Evolutionary conservation across 257 asterid genomes (phyloP), one percentile per base, ranked within the genome.

Genomic region (Nicotiana benthamiana): DNA sequence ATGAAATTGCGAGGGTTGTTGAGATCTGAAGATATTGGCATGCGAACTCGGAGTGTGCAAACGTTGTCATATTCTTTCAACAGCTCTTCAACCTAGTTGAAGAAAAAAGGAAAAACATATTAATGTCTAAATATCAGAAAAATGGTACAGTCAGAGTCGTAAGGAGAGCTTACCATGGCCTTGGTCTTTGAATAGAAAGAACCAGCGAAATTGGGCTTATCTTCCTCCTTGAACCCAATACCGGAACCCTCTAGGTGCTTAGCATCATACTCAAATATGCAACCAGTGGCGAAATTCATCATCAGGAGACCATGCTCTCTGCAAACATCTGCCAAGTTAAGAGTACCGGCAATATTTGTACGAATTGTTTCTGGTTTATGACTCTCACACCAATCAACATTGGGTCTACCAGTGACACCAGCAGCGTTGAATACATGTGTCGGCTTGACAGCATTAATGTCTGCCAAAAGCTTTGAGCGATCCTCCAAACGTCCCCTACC

Each of bases 161-260:
- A 46, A 61, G 16, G 48, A 24, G 59, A 22, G 79, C 30, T 82
- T 82, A 82, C 84, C 84, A 82, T 82, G 68, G 84, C 84, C 79
- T 82, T 82, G 65, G 84, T 82, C 78, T 82, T 82, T 20, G 84
- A 82, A 82, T 82, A 82, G 84, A 82, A 82, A 75, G 84, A 82
- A 34, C 81, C 84, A 10, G 40, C 51, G 62, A 82, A 82, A 63
- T 82, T 82, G 78, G 84, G 81, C 12, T 18, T 76, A 26, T 82
- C 84, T 52, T 82, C 79, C 70, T 82, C 84, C 64, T 82, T 82
- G 81, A 82, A 82, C 27, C 84, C 84, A 52, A 82, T 82, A 60
- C 84, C 81, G 3, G 84, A 76, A 22, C 84, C 84, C 36, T 62
- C 43, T 10, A 79, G 84, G 48, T 82, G 84, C 4, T 59, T 36